Conservation (phyloP, 148 eudicot species). For the Suaeda aralocaspica region DNA sequence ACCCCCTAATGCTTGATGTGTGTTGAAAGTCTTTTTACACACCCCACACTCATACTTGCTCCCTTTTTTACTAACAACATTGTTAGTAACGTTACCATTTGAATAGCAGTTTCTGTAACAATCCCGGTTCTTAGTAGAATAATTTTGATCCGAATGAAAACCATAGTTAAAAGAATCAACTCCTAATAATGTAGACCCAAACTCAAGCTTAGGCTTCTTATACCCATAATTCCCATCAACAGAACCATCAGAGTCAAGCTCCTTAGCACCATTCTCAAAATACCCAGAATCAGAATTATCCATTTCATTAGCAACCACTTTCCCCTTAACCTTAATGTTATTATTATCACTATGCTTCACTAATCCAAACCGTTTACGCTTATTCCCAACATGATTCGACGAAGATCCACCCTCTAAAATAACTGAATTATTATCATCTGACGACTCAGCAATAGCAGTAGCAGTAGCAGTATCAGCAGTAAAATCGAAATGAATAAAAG, state of each 20-base stretch:
- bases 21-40: slow-evolving; percentile 45
- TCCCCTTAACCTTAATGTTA: slow-evolving; percentile 4
- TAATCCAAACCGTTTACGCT: slow-evolving; percentile 5
- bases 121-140: slow-evolving; percentile 31
- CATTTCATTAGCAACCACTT: background rate
- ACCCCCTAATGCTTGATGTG: slow-evolving; percentile 66
- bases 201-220: slow-evolving; percentile 26
- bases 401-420: slow-evolving; percentile 61
- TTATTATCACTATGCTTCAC: background rate
- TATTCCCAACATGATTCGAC: slow-evolving; percentile 22
- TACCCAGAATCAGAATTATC: slow-evolving; percentile 81
- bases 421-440: slow-evolving; percentile 73
- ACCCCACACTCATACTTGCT: slow-evolving; percentile 52
- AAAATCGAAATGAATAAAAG: slow-evolving; percentile 20
- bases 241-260: slow-evolving; percentile 72
- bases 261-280: slow-evolving; percentile 56
- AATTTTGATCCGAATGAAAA: slow-evolving; percentile 14
- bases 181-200: slow-evolving; percentile 27
- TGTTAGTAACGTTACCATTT: too few relatives aligned
- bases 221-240: slow-evolving; percentile 32
- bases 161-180: background rate
- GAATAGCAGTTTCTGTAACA: too few relatives aligned
- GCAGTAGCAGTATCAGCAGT: too few relatives aligned
- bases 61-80: slow-evolving; percentile 24
- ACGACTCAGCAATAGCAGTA: too few relatives aligned